phyloP scores from a whole-genome alignment of 345 rosid genomes.

The Erodium maritimum region DNA sequence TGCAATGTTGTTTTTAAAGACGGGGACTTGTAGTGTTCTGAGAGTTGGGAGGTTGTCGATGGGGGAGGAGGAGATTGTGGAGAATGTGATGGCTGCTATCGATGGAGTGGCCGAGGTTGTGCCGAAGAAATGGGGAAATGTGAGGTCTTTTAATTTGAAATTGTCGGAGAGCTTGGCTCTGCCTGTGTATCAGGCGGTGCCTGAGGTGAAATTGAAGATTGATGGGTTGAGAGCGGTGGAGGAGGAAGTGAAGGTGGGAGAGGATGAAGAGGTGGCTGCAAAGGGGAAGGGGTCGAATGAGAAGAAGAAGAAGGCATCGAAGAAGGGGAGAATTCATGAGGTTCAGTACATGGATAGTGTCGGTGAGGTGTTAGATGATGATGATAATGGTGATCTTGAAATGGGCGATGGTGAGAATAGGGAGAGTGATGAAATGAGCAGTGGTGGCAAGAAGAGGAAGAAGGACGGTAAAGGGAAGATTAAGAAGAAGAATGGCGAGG shows the following conservation, averaged over 20 bases:
- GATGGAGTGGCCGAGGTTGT: constrained; percentile 8
- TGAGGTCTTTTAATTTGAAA: constrained; percentile 14
- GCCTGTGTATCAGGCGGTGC: constrained; percentile 12
- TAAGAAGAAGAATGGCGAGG: background rate
- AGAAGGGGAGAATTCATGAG: constrained; percentile 8
- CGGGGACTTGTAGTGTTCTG: constrained; percentile 12
- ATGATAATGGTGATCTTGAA: background rate
- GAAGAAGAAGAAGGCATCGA: constrained; percentile 8
- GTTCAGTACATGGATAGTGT: constrained; percentile 11
- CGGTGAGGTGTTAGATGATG: constrained; percentile 1
- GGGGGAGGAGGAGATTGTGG: constrained; percentile 9
- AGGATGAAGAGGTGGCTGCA: background rate
- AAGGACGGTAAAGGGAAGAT: background rate
- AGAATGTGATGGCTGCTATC: constrained; percentile 12
- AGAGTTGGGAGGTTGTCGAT: constrained; percentile 9
- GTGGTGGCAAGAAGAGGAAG: constrained; percentile 6
- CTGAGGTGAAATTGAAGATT: constrained; percentile 12
- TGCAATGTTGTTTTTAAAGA: constrained; percentile 6
- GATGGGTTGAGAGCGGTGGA: constrained; percentile 1
- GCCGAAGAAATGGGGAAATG: constrained; percentile 13
- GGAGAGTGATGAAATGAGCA: background rate
- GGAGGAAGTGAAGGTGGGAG: constrained; percentile 2
- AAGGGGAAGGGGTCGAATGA: too few relatives aligned
- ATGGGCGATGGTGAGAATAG: background rate
- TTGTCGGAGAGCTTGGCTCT: constrained; percentile 12